A percentile compares a stretch with the other conserved stretches of the same genome.
Conservation (phyloP, 2,329 filamentous ascomycete genomes). For the Achaetomium macrosporum region DNA sequence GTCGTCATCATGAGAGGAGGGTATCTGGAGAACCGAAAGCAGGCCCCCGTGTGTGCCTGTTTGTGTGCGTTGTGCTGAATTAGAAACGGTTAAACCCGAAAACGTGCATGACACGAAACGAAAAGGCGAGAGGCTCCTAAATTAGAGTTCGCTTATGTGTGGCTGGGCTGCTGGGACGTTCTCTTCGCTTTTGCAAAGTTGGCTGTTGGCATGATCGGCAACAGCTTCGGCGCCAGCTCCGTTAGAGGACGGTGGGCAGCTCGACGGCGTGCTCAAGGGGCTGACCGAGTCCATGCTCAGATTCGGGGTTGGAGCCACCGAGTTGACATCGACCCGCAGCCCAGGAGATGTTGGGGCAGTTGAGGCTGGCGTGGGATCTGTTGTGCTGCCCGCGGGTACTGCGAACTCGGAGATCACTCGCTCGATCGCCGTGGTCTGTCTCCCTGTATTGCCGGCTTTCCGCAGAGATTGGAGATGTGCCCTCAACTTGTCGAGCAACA, state of each 20-base stretch:
- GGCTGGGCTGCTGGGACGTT: neutral
- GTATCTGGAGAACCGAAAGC: no score
- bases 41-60: neutral
- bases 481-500: slow-evolving; percentile 58
- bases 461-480: slow-evolving; percentile 57
- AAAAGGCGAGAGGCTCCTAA: neutral
- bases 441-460: slow-evolving; percentile 54
- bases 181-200: neutral
- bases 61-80: neutral
- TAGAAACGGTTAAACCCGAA: slow-evolving; percentile 1
- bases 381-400: slow-evolving; percentile 14
- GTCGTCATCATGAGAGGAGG: no score
- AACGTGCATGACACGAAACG: neutral
- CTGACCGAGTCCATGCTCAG: slow-evolving; percentile 65
- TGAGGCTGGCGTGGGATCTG: slow-evolving; percentile 25
- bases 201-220: slow-evolving; percentile 23
- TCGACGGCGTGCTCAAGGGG: slow-evolving; percentile 43
- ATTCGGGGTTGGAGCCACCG: slow-evolving; percentile 57
- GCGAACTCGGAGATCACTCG: slow-evolving; percentile 39
- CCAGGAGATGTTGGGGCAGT: slow-evolving; percentile 31
- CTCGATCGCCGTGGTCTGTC: slow-evolving; percentile 61
- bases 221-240: slow-evolving; percentile 46
- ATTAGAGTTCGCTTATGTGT: neutral
- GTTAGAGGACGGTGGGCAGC: slow-evolving; percentile 58
- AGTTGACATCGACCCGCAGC: slow-evolving; percentile 42